phyloP scores from a whole-genome alignment of 495 filamentous ascomycete species.

The Penicillium coffeae region DNA sequence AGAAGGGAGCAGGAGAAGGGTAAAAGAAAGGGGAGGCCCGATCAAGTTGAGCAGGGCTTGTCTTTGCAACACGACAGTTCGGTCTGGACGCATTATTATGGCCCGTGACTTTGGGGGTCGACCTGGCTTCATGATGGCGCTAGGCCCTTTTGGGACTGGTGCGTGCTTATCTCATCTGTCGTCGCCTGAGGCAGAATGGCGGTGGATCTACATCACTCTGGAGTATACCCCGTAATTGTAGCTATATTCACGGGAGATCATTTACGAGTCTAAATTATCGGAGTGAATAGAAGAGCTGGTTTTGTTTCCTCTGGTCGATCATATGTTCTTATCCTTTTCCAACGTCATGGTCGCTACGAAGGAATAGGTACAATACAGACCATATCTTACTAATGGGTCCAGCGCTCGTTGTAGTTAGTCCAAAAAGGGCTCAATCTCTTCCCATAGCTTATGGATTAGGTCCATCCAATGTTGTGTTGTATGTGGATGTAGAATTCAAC shows the following conservation, averaged over 20 bases:
- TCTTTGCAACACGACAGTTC: constrained; percentile 4
- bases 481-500: constrained; percentile 47
- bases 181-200: neutral
- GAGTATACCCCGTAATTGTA: no score
- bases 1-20: constrained; percentile 15
- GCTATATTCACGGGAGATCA: no score
- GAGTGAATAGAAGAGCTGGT: no score
- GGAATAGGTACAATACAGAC: no score
- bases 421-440: no score
- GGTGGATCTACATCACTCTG: no score
- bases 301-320: no score
- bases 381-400: no score
- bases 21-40: neutral
- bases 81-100: constrained; percentile 29
- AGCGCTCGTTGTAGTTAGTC: no score
- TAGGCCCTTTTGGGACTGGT: constrained; percentile 11
- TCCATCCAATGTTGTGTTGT: constrained; percentile 50
- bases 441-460: constrained; percentile 33
- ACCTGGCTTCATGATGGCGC: constrained; percentile 32
- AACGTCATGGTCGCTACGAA: no score
- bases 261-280: no score
- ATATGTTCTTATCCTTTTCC: no score
- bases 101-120: constrained; percentile 22
- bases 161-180: neutral
- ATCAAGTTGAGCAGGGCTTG: neutral